A percentile compares a stretch with the other conserved stretches of the same genome.
Evolutionary conservation across 164 flowering plant species (phyloP).

Genomic region (Macadamia integrifolia): DNA sequence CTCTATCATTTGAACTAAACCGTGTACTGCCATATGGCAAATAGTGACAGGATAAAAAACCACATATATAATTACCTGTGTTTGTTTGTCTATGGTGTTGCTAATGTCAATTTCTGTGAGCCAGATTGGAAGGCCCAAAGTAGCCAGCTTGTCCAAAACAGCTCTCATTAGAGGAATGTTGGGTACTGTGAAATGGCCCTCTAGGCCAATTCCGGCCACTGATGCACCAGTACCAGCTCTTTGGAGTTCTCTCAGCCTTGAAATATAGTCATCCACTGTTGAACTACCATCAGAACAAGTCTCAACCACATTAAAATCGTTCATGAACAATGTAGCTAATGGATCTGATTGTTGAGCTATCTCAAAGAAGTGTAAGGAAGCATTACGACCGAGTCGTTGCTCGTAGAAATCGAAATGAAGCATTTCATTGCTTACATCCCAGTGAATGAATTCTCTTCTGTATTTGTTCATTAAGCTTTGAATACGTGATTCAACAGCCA

Average conservation of each 20-base stretch:
- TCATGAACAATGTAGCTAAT: slow-evolving; percentile 72
- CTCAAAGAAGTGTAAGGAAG: slow-evolving; percentile 32
- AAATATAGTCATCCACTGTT: slow-evolving; percentile 64
- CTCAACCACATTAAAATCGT: slow-evolving; percentile 89
- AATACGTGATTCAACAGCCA: slow-evolving; percentile 56
- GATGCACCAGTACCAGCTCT: slow-evolving; percentile 53
- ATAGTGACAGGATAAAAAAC: no score
- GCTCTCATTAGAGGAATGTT: slow-evolving; percentile 80
- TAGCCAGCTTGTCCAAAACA: slow-evolving; percentile 73
- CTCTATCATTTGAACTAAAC: no score
- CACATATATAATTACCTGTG: slow-evolving; percentile 42
- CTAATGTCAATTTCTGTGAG: slow-evolving; percentile 88
- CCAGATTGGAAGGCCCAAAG: slow-evolving; percentile 84
- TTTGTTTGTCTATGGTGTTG: slow-evolving; percentile 37
- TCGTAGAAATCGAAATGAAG: no score
- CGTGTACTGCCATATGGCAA: no score
- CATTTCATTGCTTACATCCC: no score
- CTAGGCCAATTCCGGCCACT: slow-evolving; percentile 81
- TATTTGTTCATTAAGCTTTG: slow-evolving; percentile 67
- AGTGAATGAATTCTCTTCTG: slow-evolving; percentile 29
- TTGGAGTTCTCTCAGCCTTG: slow-evolving; percentile 44
- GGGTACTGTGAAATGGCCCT: slow-evolving; percentile 70
- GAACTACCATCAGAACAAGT: slow-evolving; percentile 77
- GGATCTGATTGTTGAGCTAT: slow-evolving; percentile 68
- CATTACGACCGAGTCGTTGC: no score